Conservation (phyloP, 2,329 filamentous ascomycete genomes). For the Corniculantispora saksenae region DNA sequence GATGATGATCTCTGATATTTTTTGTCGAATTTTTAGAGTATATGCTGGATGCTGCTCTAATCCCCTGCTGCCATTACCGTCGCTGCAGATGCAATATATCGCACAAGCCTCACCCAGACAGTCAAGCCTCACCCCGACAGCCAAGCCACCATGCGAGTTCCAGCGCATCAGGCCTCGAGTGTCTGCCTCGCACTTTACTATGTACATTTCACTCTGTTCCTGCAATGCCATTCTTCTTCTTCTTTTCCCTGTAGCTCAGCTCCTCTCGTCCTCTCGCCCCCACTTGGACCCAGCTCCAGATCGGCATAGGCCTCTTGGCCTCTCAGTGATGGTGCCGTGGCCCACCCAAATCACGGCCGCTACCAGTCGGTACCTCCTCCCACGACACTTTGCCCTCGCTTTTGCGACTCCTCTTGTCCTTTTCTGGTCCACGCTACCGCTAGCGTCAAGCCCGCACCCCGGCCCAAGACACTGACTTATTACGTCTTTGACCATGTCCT, state of each 20-base stretch:
- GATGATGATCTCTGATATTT: no score
- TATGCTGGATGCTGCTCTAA: no score
- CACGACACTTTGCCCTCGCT: not conserved
- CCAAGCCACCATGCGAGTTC: constrained; percentile 15
- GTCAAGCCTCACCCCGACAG: no score
- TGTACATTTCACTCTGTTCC: no score
- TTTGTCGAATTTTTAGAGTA: no score
- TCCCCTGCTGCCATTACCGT: no score
- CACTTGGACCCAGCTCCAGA: constrained; percentile 14
- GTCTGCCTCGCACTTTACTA: not conserved
- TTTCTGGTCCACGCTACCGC: not conserved
- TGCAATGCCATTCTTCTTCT: no score
- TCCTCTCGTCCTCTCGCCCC: not conserved
- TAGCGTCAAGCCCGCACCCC: constrained; percentile 4
- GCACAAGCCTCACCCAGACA: not conserved
- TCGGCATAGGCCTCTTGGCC: not conserved
- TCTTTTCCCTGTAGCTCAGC: constrained; percentile 2
- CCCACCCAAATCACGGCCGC: not conserved
- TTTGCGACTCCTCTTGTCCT: not conserved
- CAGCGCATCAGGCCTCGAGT: constrained; percentile 1
- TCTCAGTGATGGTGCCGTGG: no score
- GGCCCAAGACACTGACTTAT: constrained; percentile 20
- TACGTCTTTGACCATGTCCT: constrained; percentile 19
- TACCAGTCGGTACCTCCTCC: not conserved
- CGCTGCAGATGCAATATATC: not conserved